Percentiles rank a stretch among this genome's conserved stretches.
Conservation (phyloP, 805 yeast species). For the Ogataea nakhonphanomensis region DNA sequence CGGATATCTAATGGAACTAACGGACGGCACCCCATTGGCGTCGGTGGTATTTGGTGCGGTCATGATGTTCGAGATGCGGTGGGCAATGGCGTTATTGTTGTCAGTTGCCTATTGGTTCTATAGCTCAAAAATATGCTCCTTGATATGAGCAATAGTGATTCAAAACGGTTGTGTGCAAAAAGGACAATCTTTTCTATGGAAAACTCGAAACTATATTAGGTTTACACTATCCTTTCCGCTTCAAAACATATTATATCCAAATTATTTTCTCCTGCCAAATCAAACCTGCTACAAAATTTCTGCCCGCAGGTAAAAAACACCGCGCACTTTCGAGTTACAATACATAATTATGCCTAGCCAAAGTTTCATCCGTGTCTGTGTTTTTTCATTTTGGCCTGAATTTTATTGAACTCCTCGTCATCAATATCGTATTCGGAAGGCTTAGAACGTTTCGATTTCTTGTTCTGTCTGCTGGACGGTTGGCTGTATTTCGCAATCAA, state of each 20-base stretch:
- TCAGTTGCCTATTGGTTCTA: not conserved
- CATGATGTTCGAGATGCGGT: not conserved
- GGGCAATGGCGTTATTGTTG: constrained; percentile 7
- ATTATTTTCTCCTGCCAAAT: constrained; percentile 10
- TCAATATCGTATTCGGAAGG: constrained; percentile 34
- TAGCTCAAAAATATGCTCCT: no score
- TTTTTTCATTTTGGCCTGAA: constrained; percentile 35
- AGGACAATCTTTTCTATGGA: not conserved
- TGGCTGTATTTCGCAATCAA: constrained; percentile 50
- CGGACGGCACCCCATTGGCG: not conserved
- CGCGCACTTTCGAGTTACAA: not conserved
- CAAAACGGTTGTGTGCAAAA: not conserved
- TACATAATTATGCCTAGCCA: not conserved
- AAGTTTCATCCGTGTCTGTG: constrained; percentile 11
- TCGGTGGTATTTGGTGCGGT: not conserved
- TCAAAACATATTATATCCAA: constrained; percentile 10
- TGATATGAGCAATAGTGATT: not conserved
- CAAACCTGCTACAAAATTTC: constrained; percentile 11
- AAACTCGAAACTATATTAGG: not conserved
- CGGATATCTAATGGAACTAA: constrained; percentile 8
- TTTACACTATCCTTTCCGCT: constrained; percentile 7
- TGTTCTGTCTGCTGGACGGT: constrained; percentile 17
- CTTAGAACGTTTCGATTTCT: constrained; percentile 28
- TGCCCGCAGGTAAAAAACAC: constrained; percentile 6
- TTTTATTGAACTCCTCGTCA: constrained; percentile 49